phyloP scores from a whole-genome alignment of 192 early-diverging fungal species.

The Entomortierella lignicola region DNA sequence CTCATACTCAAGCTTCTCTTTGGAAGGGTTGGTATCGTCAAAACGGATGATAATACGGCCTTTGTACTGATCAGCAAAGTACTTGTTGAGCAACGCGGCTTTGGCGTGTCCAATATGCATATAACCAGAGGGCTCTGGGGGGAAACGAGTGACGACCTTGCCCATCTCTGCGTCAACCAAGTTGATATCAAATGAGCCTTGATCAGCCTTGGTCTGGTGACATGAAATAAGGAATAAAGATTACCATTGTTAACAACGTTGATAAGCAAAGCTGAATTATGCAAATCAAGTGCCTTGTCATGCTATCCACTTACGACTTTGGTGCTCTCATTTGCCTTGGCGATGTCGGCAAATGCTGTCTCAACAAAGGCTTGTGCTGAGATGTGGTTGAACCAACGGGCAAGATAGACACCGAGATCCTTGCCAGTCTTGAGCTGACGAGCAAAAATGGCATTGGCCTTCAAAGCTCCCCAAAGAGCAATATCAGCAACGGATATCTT shows the following conservation, averaged over 20 bases:
- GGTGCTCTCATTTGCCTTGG: constrained; percentile 59
- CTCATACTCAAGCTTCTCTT: constrained; percentile 98
- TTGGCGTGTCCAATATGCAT: constrained; percentile 99
- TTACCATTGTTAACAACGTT: no score
- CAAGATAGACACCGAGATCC: constrained; percentile 76
- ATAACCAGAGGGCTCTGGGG: constrained; percentile 98
- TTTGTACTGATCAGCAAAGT: constrained; percentile 91
- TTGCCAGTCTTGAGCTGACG: constrained; percentile 81
- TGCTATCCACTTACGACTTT: constrained; percentile 54
- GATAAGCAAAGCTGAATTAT: no score
- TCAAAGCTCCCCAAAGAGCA: constrained; percentile 89
- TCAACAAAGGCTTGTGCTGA: constrained; percentile 65
- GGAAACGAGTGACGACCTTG: constrained; percentile 96
- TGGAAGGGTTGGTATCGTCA: constrained; percentile 98
- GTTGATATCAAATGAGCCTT: constrained; percentile 95
- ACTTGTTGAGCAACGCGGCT: constrained; percentile 97
- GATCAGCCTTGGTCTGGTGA: constrained; percentile 53
- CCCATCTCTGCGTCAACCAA: constrained; percentile 84
- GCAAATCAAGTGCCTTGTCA: no score
- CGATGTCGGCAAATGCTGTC: constrained; percentile 58
- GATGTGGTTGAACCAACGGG: constrained; percentile 86
- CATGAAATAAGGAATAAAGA: neutral
- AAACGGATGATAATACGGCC: constrained; percentile 96
- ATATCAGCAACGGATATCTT: constrained; percentile 82
- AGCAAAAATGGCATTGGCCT: constrained; percentile 78